Percentiles rank a stretch among this genome's conserved stretches.
These are phyloP conservation scores for Fagopyrum homotropicum DNA, from an alignment of 148 eudicot genomes.

Conservation along the genomic window DNA sequence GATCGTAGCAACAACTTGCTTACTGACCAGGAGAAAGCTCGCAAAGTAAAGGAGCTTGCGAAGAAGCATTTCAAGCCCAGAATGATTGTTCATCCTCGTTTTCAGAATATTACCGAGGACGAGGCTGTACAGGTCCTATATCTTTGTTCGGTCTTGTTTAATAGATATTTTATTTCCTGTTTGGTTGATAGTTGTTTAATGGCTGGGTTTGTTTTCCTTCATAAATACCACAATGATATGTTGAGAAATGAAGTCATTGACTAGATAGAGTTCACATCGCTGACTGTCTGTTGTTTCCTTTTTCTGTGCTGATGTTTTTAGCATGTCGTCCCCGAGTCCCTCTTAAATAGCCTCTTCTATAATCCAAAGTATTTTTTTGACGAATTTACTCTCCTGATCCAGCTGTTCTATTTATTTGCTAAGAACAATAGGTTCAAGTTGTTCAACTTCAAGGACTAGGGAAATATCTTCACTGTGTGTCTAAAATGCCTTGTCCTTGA, in stretches of 20 bases:
- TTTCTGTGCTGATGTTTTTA: neutral
- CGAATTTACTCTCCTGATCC: neutral
- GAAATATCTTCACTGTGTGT: neutral
- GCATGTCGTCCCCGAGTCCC: neutral
- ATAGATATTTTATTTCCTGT: neutral
- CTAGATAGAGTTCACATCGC: neutral
- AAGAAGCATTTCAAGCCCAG: slow-evolving; percentile 85
- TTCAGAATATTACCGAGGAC: slow-evolving; percentile 86
- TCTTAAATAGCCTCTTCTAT: neutral
- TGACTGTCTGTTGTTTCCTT: no score
- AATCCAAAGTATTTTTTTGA: neutral
- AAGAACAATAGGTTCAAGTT: neutral
- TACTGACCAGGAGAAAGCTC: slow-evolving; percentile 62
- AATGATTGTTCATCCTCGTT: slow-evolving; percentile 93
- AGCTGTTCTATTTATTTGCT: neutral
- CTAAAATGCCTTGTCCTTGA: neutral
- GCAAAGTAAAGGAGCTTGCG: slow-evolving; percentile 79
- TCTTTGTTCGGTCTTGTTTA: neutral
- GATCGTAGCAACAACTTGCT: slow-evolving; percentile 54
- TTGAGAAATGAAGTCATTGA: neutral
- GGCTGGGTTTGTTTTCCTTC: neutral
- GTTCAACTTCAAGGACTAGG: slow-evolving; percentile 3
- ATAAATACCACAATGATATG: neutral
- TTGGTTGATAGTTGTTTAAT: neutral
- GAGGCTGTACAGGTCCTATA: slow-evolving; percentile 73